Base-by-base conservation (phyloP, 75 land plant genomes). In the Picea glauca region DNA sequence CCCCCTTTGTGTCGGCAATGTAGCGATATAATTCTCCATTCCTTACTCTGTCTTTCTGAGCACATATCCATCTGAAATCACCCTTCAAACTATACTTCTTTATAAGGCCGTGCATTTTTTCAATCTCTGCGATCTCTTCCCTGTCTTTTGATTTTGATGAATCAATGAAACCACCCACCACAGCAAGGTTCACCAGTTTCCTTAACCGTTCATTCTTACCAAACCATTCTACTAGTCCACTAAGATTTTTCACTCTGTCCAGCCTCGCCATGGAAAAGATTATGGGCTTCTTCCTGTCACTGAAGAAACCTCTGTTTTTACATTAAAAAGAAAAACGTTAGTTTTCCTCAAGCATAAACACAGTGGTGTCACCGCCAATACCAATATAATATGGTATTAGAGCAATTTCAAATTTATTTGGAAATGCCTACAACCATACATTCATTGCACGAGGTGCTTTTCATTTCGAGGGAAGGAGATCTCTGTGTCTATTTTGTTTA, bases 191-290 rank as follows among this genome's bases (percentile, higher is more conserved):
- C 21, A 86, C 95, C 63, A 96, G 67, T 18, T 82, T 81, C 78
- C 92, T 83, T 20, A 94, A 88, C 76, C 81, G 68, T 60, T 74
- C 78, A 89, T 88, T 94, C 83, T 86, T 91, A 13, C 92, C 95
- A 83, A 87, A 94, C 98, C 93, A 90, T 80, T 92, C 93, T 2
- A 91, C 90, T 54, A 96, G 80, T 15, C 95, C 98, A 30, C 93
- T 84, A 18, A 96, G 88, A 84, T 96, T 96, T 87, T 96, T 96
- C 84, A 96, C 98, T 21, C 81, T 84, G 63, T 96, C 99, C 6
- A 96, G 85, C 56, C 99, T 94, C 54, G 99, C 98, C 99, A 96
- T 96, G n/a, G 99, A 91, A 83, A 96, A 96, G 58, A 96, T 85
- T 23, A 96, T 94, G 2, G 99, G 99, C 84, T 96, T 96, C 65